phyloP scores from a whole-genome alignment of 352 stramenopile species.

The Phytophthora citricola region DNA sequence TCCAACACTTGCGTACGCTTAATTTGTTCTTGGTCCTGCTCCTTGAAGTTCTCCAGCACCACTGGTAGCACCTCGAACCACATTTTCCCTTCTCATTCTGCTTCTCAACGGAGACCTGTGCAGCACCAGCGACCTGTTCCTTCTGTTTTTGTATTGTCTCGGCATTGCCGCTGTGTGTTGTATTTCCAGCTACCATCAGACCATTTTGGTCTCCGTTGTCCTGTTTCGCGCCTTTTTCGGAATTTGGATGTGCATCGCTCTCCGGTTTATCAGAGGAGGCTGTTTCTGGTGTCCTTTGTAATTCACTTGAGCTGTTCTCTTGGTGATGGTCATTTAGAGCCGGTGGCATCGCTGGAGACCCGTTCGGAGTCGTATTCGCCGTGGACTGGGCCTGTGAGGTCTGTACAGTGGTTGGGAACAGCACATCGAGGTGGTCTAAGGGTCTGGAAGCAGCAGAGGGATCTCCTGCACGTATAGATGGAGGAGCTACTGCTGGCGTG shows the following conservation, averaged over 20 bases:
- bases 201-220: background rate
- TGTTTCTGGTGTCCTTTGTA: slow-evolving; percentile 5
- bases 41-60: slow-evolving; percentile 39
- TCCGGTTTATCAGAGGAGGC: slow-evolving; percentile 6
- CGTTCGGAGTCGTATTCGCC: background rate
- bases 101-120: background rate
- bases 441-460: background rate
- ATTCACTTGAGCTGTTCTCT: background rate
- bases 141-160: background rate
- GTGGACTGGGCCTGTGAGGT: background rate
- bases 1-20: slow-evolving; percentile 23
- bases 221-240: slow-evolving; percentile 7
- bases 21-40: slow-evolving; percentile 35
- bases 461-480: background rate
- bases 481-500: slow-evolving; percentile 6
- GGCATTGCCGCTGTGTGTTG: background rate
- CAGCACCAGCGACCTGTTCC: background rate
- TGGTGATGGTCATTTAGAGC: background rate
- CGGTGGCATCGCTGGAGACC: background rate
- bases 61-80: slow-evolving; percentile 44
- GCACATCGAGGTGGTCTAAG: background rate
- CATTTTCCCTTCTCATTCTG: slow-evolving; percentile 14
- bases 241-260: slow-evolving; percentile 5
- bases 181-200: background rate
- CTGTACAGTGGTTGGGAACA: background rate